Conservation (phyloP, 1,284 basidiomycete species). For the Boletus semigastroideus region DNA sequence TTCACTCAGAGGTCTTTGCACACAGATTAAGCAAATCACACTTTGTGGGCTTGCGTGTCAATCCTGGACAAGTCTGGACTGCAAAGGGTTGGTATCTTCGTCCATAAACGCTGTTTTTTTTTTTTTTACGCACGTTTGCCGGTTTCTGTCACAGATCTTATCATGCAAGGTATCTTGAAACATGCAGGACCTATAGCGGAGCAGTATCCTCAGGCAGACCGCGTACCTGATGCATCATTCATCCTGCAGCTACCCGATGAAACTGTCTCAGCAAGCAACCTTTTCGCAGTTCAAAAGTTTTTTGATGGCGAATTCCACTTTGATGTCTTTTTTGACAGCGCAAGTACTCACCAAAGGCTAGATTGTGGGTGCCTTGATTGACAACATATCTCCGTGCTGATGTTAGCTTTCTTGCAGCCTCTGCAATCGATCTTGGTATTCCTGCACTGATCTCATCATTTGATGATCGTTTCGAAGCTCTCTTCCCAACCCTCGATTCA, state of each 20-base stretch:
- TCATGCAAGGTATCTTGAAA: conserved; percentile 63
- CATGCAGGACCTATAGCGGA: conserved; percentile 56
- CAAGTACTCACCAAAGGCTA: conserved; percentile 57
- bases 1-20: conserved; percentile 59
- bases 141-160: conserved; percentile 48
- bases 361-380: conserved; percentile 46
- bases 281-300: conserved; percentile 84
- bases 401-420: conserved; percentile 40
- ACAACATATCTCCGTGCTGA: conserved; percentile 6
- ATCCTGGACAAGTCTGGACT: conserved; percentile 75
- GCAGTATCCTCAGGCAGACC: conserved; percentile 52
- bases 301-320: conserved; percentile 85
- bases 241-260: conserved; percentile 77
- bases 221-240: conserved; percentile 77
- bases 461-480: conserved; percentile 62
- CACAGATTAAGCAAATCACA: conserved; percentile 72
- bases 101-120: not conserved
- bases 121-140: not conserved
- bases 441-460: conserved; percentile 64
- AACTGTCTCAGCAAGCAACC: conserved; percentile 68
- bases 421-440: conserved; percentile 66
- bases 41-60: conserved; percentile 64
- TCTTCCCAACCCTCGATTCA: conserved; percentile 66
- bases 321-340: conserved; percentile 84
- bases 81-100: conserved; percentile 62